phyloP scores from a whole-genome alignment of 768 basidiomycete species.

The Galerina sulciceps region DNA sequence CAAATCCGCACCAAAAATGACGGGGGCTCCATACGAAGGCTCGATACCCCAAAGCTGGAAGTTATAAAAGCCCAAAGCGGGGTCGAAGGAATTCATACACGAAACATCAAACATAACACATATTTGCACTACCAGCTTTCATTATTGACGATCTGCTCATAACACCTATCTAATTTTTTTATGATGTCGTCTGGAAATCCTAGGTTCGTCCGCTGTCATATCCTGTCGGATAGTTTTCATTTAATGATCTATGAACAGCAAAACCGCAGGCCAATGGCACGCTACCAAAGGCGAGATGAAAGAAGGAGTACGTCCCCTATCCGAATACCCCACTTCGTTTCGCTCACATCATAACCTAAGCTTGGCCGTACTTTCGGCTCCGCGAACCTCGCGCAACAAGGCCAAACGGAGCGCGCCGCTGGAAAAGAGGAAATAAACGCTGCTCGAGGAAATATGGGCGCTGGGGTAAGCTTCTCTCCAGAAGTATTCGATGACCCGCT shows the following conservation, averaged over 20 bases:
- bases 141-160: too few species aligned
- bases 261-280: background rate
- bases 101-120: too few species aligned
- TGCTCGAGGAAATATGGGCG: background rate
- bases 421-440: background rate
- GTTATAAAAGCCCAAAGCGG: too few species aligned
- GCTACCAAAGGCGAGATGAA: constrained; percentile 3
- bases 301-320: background rate
- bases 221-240: background rate
- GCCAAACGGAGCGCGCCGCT: background rate
- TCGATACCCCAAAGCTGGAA: too few species aligned
- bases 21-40: too few species aligned
- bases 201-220: background rate
- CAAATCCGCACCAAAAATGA: too few species aligned
- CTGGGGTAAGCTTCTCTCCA: background rate
- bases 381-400: background rate
- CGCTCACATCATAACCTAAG: background rate
- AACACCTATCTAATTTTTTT: background rate
- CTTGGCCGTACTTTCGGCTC: background rate
- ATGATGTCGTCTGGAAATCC: background rate
- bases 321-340: background rate
- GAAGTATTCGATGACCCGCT: too few species aligned
- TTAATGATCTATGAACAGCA: background rate
- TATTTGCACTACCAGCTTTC: too few species aligned
- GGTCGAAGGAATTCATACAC: too few species aligned